A percentile compares a stretch with the other conserved stretches of the same genome.
Conservation (phyloP, 257 asterid species). For the Solanum piurae region DNA sequence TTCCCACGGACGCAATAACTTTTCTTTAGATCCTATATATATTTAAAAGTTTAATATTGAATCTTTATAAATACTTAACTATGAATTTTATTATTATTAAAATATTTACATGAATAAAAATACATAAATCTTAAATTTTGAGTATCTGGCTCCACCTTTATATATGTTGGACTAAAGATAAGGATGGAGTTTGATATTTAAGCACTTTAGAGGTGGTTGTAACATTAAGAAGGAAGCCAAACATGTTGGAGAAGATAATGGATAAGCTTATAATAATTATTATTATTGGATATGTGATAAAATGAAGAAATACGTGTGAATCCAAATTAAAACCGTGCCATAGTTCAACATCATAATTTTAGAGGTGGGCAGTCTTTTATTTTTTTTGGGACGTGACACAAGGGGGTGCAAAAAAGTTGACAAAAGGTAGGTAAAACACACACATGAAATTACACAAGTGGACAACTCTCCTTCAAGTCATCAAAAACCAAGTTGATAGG, state of each 20-base stretch:
- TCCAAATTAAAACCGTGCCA: slow-evolving; percentile 9
- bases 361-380: slow-evolving; percentile 32
- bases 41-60: not conserved
- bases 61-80: not conserved
- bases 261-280: slow-evolving; percentile 1
- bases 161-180: not conserved
- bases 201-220: not conserved
- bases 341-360: slow-evolving; percentile 18
- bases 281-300: not conserved
- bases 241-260: not conserved
- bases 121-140: not conserved
- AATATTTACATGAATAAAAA: not conserved
- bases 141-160: not conserved
- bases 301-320: slow-evolving; percentile 12
- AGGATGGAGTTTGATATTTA: not conserved
- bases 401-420: slow-evolving; percentile 14
- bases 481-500: slow-evolving; percentile 37
- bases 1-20: not conserved
- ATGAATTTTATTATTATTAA: not conserved
- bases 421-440: slow-evolving; percentile 39
- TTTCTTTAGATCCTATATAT: not conserved
- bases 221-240: not conserved
- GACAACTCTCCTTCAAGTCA: slow-evolving; percentile 21
- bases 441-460: slow-evolving; percentile 37
- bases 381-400: slow-evolving; percentile 15